Conservation (phyloP, 177 flowering plant genomes). For the Telopea speciosissima region DNA sequence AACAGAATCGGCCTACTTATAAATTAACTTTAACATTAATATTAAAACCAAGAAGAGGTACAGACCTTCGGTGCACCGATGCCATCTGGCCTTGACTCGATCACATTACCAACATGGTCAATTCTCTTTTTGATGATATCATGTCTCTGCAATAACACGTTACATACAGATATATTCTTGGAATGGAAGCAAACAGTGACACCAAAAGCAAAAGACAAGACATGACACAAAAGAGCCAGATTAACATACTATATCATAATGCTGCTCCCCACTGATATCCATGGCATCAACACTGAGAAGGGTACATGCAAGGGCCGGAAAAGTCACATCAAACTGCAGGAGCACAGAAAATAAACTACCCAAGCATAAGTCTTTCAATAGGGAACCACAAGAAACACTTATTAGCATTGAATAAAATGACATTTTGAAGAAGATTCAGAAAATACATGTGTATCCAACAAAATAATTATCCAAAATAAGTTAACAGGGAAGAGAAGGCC, state of each 20-base stretch:
- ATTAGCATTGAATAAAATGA: too few species aligned
- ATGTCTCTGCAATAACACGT: slow-evolving; percentile 54
- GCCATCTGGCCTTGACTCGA: slow-evolving; percentile 56
- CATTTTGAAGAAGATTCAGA: neutral
- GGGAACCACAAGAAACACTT: neutral
- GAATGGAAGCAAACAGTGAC: neutral
- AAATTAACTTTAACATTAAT: too few species aligned
- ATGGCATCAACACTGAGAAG: slow-evolving; percentile 78
- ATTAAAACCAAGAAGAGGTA: neutral
- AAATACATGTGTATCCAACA: neutral
- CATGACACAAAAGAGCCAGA: neutral
- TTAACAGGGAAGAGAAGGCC: neutral
- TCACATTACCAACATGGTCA: slow-evolving; percentile 53
- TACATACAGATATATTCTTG: too few species aligned
- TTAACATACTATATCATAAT: slow-evolving; percentile 68
- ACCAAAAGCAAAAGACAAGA: neutral
- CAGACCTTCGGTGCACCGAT: slow-evolving; percentile 76
- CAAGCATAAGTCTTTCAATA: neutral
- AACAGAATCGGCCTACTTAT: too few species aligned
- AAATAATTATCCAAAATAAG: neutral
- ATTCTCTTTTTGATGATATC: slow-evolving; percentile 75
- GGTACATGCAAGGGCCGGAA: slow-evolving; percentile 75
- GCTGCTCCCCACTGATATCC: slow-evolving; percentile 98
- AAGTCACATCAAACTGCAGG: slow-evolving; percentile 84
- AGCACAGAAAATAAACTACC: neutral